phyloP scores from a whole-genome alignment of 768 basidiomycete genomes.

The Pleurotus sapidus region DNA sequence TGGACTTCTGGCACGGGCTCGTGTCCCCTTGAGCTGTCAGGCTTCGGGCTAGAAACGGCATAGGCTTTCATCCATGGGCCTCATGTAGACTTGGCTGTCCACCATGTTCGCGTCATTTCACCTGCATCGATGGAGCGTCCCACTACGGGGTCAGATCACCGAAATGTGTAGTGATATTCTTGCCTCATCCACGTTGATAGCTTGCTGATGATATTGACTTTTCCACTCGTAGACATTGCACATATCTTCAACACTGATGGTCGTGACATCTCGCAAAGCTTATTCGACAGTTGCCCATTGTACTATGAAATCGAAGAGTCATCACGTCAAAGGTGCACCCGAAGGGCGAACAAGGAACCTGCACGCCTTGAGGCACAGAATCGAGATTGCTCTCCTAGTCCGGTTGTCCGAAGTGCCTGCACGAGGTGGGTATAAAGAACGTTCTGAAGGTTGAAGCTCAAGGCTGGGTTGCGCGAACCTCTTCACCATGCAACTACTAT shows the following conservation, averaged over 20 bases:
- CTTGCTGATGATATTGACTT: too few relatives aligned
- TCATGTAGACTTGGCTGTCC: neutral
- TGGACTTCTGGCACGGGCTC: too few relatives aligned
- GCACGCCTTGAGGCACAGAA: neutral
- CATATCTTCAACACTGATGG: neutral
- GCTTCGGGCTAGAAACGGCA: too few relatives aligned
- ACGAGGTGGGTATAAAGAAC: conserved; percentile 1
- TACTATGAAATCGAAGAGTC: neutral
- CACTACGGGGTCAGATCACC: neutral
- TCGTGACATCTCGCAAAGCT: too few relatives aligned
- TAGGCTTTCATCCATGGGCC: neutral
- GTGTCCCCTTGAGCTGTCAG: too few relatives aligned
- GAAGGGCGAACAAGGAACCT: neutral
- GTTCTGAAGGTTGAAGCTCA: neutral
- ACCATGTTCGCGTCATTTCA: neutral
- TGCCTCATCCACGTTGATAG: neutral
- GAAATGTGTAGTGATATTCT: neutral
- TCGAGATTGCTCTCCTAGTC: neutral
- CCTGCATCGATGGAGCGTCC: neutral
- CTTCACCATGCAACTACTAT: conserved; percentile 1
- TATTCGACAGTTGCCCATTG: too few relatives aligned
- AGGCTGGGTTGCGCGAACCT: too few relatives aligned
- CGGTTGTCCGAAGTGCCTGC: neutral
- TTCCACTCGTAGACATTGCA: neutral
- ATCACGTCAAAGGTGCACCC: neutral